Evolutionary conservation across 2,329 filamentous ascomycete genomes (phyloP).

Genomic region (Fonsecaea erecta): DNA sequence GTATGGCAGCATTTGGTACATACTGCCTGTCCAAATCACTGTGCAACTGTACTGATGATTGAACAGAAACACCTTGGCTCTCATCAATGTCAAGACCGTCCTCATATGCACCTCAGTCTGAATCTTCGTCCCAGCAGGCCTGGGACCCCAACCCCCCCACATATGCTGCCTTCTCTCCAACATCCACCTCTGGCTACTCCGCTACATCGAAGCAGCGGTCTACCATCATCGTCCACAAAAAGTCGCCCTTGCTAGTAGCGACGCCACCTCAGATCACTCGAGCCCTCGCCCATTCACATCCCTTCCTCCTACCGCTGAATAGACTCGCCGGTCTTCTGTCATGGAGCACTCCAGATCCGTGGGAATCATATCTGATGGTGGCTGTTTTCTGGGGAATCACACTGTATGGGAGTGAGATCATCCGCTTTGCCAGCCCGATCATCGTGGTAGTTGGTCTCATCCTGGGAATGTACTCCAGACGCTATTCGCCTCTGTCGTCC

Average conservation of each 20-base stretch:
- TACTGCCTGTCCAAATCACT: conserved; percentile 17
- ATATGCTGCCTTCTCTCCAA: conserved; percentile 86
- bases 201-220: conserved; percentile 77
- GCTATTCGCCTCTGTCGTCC: conserved; percentile 88
- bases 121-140: conserved; percentile 41
- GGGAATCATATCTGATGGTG: conserved; percentile 94
- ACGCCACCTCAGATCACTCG: conserved; percentile 94
- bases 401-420: conserved; percentile 82
- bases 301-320: conserved; percentile 88
- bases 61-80: conserved; percentile 58
- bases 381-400: conserved; percentile 82
- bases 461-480: conserved; percentile 85
- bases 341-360: conserved; percentile 92
- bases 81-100: conserved; percentile 57
- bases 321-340: conserved; percentile 81
- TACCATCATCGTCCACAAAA: conserved; percentile 94
- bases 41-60: conserved; percentile 5
- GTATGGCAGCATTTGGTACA: conserved; percentile 55
- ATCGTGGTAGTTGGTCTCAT: conserved; percentile 80
- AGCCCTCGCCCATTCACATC: conserved; percentile 92
- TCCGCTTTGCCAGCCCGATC: conserved; percentile 81
- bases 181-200: conserved; percentile 71
- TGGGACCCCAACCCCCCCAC: conserved; percentile 68
- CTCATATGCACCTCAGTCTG: conserved; percentile 45
- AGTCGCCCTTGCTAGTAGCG: conserved; percentile 87